Base-by-base conservation (phyloP, 208 protist genomes). In the Leishmania gerbilli region DNA sequence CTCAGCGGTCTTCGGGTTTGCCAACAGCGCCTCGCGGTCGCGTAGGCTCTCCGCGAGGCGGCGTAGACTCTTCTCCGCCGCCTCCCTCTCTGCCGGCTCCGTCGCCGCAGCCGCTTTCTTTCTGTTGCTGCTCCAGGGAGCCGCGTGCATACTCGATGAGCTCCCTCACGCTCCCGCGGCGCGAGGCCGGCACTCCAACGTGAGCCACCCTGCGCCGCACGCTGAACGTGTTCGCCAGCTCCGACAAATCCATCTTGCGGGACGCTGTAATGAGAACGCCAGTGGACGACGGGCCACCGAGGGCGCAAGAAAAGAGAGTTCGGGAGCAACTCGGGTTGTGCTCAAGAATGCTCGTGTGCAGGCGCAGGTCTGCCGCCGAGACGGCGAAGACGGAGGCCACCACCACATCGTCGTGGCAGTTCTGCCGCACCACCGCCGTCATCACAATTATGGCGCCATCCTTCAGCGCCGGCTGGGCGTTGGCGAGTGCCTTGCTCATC, bases 91-190 rank as follows among this genome's bases (percentile, higher is more conserved):
- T 21, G 80, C 49, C 19, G 76, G 11, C 76, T 87, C 83, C 62
- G 64, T 69, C n/a, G 65, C 45, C 31, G 87, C 84, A 51, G 84
- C 72, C 21, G 84, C 9, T 65, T 76, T 80, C 79, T 84, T 84
- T 81, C 64, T 84, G 72, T 64, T 88, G 80, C 37, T 69, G 76
- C 55, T 84, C 74, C 53, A 87, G 71, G 40, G 79, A 84, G 47
- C 64, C 68, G 21, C 77, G 79, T 42, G 80, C 78, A 67, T 85
- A 86, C 65, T 79, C 56, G 49, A 93, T 79, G 75, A 92, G 93
- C 65, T 90, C 76, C 76, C 85, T 89, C 56, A 95, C 91, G 81
- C 89, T 95, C 45, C 91, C 91, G 74, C 74, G 78, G 65, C 83
- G 89, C 37, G 83, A 55, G 56, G 80, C 79, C 7, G 80, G 78